These are phyloP conservation scores for Leccinum rimulosum DNA, from an alignment of 768 basidiomycete genomes.

Conservation along the genomic window DNA sequence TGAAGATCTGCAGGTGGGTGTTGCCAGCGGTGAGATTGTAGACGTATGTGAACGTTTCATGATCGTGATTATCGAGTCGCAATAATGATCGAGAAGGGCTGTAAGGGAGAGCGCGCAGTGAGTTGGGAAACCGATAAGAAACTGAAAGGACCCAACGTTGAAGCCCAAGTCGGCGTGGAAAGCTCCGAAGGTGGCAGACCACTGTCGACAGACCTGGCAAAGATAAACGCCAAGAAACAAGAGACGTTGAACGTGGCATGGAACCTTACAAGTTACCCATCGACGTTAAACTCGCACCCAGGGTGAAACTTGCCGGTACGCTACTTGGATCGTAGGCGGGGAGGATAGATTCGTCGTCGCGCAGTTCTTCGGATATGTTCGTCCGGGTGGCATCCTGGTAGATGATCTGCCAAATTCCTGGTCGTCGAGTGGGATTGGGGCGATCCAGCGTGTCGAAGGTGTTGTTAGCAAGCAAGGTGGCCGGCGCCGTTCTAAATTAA, in stretches of 20 bases:
- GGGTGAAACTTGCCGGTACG: background rate
- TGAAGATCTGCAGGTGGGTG: conserved; percentile 47
- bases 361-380: background rate
- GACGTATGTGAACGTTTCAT: conserved; percentile 37
- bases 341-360: conserved; percentile 16
- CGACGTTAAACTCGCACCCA: background rate
- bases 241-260: background rate
- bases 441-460: conserved; percentile 13
- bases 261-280: conserved; percentile 4
- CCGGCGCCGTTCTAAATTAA: background rate
- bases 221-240: background rate
- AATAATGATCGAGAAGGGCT: conserved; percentile 24
- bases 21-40: conserved; percentile 46
- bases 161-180: background rate
- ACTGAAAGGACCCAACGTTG: conserved; percentile 10
- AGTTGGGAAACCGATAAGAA: conserved; percentile 5
- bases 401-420: conserved; percentile 25
- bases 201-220: conserved; percentile 1
- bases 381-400: conserved; percentile 12
- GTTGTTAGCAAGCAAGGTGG: background rate
- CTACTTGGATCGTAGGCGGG: conserved; percentile 22
- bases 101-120: conserved; percentile 4
- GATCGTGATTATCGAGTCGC: conserved; percentile 23
- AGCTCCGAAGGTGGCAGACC: conserved; percentile 10
- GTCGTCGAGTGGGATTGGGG: conserved; percentile 4